Evolutionary conservation across 768 basidiomycete genomes (phyloP), one percentile per base, ranked within the genome.

Genomic region (Suillus placidus): DNA sequence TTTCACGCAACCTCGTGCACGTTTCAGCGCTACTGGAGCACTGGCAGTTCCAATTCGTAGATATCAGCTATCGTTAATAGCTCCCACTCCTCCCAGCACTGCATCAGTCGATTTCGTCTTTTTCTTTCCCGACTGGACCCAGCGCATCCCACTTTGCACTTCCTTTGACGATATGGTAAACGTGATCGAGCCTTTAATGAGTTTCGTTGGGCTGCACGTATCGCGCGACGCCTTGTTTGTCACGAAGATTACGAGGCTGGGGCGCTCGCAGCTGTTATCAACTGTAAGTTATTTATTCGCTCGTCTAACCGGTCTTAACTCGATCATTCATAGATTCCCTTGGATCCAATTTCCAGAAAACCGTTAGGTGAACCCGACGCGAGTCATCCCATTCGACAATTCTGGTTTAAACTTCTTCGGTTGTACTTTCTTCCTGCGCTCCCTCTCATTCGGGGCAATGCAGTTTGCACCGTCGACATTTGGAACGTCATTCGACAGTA

Each of bases 401-500:
- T 94, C 69, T 99, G 97, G 97, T 87, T 90, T 75, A 87, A 85
- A 71, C 82, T 95, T 62, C 74, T 94, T 64, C 90, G 96, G 6
- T 73, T 85, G 23, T 92, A 93, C 74, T 82, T 99, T 45, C 84
- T 99, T 1, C 97, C 97, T 3, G 90, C 94, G 3, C 81, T 98
- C 16, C 88, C 95, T 55, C 84, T 97, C 56, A 90, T 94, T 65
- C 86, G 88, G 37, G 89, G 90, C 43, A 95, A 95, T 71, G 91
- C 94, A 8, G 91, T 94, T 30, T 93, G 91, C 75, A 92, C 94
- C 34, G 90, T 92, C 54, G 96, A 98, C 71, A 83, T 98, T 9
- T 99, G 97, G 97, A 88, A 89, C 65, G 88, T 99, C 61, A 85
- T 99, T 57, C 83, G 88, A 47, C 86, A 88, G 67, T 93, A 90